phyloP scores from a whole-genome alignment of 1,284 basidiomycete genomes.

The Heterobasidion parviporum region DNA sequence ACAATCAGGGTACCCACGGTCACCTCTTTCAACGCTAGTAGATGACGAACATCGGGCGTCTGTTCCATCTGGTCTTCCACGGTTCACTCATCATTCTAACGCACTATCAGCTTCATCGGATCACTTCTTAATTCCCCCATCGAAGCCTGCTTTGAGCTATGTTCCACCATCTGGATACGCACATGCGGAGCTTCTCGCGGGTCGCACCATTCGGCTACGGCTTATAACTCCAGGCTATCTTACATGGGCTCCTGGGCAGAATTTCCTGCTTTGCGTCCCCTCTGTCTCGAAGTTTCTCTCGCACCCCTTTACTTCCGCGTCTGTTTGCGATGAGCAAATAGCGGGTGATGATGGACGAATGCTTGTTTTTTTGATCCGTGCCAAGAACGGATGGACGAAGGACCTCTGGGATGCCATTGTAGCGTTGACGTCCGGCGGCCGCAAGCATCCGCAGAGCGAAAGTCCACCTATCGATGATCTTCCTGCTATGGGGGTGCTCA shows the following conservation, averaged over 20 bases:
- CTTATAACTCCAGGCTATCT: constrained; percentile 54
- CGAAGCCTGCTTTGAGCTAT: constrained; percentile 21
- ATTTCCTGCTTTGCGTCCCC: constrained; percentile 71
- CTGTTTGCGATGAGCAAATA: constrained; percentile 51
- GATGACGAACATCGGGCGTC: constrained; percentile 2
- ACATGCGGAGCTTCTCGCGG: constrained; percentile 73
- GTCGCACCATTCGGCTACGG: constrained; percentile 69
- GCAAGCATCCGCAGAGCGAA: constrained; percentile 25
- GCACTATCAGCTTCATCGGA: constrained; percentile 1
- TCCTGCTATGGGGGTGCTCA: constrained; percentile 43
- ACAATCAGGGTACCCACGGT: too few relatives aligned
- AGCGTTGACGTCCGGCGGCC: constrained; percentile 22
- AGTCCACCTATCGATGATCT: constrained; percentile 19
- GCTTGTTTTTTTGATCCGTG: constrained; percentile 70
- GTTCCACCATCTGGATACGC: constrained; percentile 62
- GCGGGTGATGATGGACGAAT: constrained; percentile 38
- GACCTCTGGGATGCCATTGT: constrained; percentile 59
- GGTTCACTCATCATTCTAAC: background rate
- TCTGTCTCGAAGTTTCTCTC: constrained; percentile 59
- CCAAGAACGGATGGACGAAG: constrained; percentile 70
- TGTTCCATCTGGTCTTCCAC: too few relatives aligned
- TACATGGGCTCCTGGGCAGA: constrained; percentile 74
- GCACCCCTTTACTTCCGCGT: constrained; percentile 80
- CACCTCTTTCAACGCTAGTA: background rate
- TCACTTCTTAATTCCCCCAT: constrained; percentile 5